Evolutionary conservation across 352 stramenopile genomes (phyloP).

Genomic region (Stephanocyclus meneghinianus): DNA sequence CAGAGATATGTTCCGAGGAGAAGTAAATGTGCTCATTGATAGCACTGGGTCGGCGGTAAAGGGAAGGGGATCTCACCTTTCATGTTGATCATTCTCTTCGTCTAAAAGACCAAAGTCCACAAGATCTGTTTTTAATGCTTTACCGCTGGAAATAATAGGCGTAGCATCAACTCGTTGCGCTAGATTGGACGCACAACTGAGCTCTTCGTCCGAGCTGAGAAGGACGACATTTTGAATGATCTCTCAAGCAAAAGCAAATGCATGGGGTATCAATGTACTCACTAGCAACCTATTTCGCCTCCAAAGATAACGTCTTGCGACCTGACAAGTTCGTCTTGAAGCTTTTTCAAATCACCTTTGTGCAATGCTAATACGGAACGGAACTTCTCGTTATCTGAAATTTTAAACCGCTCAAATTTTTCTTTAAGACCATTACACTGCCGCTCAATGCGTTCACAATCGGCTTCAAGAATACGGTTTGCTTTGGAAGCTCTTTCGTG

Average conservation of each 20-base stretch:
- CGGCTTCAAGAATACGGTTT: constrained; percentile 37
- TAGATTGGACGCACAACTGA: constrained; percentile 1
- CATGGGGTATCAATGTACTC: constrained; percentile 13
- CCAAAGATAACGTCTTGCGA: constrained; percentile 57
- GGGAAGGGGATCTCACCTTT: constrained; percentile 9
- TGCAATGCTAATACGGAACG: constrained; percentile 35
- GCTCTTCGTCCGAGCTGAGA: constrained; percentile 1
- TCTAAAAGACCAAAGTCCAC: constrained; percentile 35
- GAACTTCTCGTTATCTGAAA: constrained; percentile 53
- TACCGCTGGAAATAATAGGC: neutral
- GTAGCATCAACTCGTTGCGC: neutral
- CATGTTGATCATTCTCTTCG: constrained; percentile 13
- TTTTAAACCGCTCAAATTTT: constrained; percentile 55
- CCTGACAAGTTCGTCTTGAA: constrained; percentile 41
- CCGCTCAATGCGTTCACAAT: constrained; percentile 52
- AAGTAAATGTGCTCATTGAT: neutral
- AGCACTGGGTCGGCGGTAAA: neutral
- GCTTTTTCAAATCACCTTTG: constrained; percentile 40
- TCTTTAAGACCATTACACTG: constrained; percentile 52
- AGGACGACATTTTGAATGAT: neutral
- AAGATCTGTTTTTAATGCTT: neutral
- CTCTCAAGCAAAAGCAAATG: neutral
- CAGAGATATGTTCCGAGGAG: neutral
- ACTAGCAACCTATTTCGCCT: constrained; percentile 39
- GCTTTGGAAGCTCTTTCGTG: constrained; percentile 18